Conservation (phyloP, 2,329 filamentous ascomycete species). For the Hortaea werneckii region DNA sequence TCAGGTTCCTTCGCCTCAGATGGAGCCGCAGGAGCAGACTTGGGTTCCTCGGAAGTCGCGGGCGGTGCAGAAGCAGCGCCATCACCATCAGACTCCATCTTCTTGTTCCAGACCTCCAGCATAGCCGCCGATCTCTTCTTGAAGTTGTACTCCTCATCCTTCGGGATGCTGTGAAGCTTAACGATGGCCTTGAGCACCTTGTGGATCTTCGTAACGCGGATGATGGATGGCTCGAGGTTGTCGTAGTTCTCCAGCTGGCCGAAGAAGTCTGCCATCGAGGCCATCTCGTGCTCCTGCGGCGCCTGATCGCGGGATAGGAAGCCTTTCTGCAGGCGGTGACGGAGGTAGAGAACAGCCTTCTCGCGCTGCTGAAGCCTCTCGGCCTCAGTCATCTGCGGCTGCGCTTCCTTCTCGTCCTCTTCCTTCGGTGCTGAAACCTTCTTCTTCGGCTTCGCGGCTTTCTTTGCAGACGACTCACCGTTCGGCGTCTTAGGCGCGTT, state of each 20-base stretch:
- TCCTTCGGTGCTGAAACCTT: conserved; percentile 40
- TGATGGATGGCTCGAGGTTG: conserved; percentile 80
- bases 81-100: conserved; percentile 43
- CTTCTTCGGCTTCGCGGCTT: conserved; percentile 43
- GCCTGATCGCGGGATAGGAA: conserved; percentile 75
- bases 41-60: conserved; percentile 25
- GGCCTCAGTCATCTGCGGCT: conserved; percentile 44
- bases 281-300: conserved; percentile 80
- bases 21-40: conserved; percentile 18
- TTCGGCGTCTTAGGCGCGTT: conserved; percentile 34
- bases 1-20: conserved; percentile 22
- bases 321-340: conserved; percentile 90
- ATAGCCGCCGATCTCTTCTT: conserved; percentile 71
- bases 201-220: conserved; percentile 90
- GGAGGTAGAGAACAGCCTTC: conserved; percentile 74
- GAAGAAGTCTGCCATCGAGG: conserved; percentile 65
- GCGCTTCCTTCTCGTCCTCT: conserved; percentile 48
- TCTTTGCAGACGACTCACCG: conserved; percentile 26
- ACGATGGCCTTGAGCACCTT: conserved; percentile 94
- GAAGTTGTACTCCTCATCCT: conserved; percentile 82
- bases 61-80: conserved; percentile 13
- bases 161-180: conserved; percentile 75
- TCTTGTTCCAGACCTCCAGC: conserved; percentile 80
- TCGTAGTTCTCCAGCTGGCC: conserved; percentile 69
- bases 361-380: conserved; percentile 48